Base-by-base conservation (phyloP, 1,284 basidiomycete genomes). In the Mycena citricolor region DNA sequence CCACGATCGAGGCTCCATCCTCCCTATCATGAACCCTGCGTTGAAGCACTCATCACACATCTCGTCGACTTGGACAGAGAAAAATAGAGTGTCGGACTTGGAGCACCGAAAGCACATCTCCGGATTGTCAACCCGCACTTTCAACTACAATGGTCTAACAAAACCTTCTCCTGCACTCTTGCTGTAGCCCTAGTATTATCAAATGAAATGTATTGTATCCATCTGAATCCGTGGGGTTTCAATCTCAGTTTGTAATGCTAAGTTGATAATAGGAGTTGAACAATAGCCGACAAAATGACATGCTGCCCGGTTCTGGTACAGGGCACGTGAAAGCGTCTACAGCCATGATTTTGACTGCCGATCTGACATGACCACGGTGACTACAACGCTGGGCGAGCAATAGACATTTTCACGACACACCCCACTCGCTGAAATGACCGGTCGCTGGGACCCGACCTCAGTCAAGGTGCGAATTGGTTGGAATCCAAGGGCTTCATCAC, bases 151-250 rank as follows among this genome's bases (percentile, higher is more conserved):
- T 33, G 54, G 47, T 19, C 52, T 61, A 20, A 53, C 57, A 12
- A 61, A 55, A 39, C 53, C 54, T 45, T 38, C 61, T 40, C 44
- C 61, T 52, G 52, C 58, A 55, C 61, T 51, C 50, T 47, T 44
- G 28, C 20, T 44, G 39, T 45, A 52, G 50, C 47, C 21, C 38
- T 17, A 44, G 48, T 50, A 46, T 43, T 31, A 35, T 16, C 8
- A 16, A 16, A 26, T 44, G 39, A 14, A 17, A 28, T 14, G n/a
- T 10, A 31, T 16, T 42, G 39, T 40, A 30, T 11, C 38, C 8
- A 10, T 30, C 32, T 25, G 17, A 40, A n/a, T n/a, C n/a, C n/a
- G n/a, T n/a, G n/a, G n/a, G n/a, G n/a, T n/a, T n/a, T n/a, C n/a
- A n/a, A n/a, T n/a, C n/a, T n/a, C n/a, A n/a, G n/a, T n/a, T n/a